Evolutionary conservation across 1,284 basidiomycete genomes (phyloP).

Genomic region (Sanghuangporus weigelae): DNA sequence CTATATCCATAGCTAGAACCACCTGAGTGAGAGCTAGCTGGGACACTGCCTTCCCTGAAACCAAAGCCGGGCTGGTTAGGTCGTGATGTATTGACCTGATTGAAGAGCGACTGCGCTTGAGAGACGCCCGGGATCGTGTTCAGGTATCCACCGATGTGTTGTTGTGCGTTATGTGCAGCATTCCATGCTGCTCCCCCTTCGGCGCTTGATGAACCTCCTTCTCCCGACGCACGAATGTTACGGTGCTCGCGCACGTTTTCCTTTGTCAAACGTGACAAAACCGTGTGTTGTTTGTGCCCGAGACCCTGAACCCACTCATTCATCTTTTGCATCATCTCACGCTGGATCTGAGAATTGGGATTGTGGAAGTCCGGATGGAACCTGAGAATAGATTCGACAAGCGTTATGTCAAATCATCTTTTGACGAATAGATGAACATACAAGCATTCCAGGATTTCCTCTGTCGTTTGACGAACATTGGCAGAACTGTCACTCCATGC

Average conservation of each 20-base stretch:
- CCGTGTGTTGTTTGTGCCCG: slow-evolving; percentile 45
- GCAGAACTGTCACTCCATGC: slow-evolving; percentile 78
- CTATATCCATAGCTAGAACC: not conserved
- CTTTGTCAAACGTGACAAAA: slow-evolving; percentile 59
- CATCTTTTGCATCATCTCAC: slow-evolving; percentile 71
- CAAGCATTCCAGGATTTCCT: slow-evolving; percentile 72
- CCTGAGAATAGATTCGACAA: slow-evolving; percentile 29
- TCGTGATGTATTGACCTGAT: not conserved
- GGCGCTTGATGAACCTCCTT: slow-evolving; percentile 41
- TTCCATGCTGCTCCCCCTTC: slow-evolving; percentile 43
- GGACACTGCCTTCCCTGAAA: not conserved
- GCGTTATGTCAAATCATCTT: not conserved
- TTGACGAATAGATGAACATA: slow-evolving; percentile 31
- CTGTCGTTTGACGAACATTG: slow-evolving; percentile 54
- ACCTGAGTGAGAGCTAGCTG: not conserved
- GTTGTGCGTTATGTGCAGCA: slow-evolving; percentile 44
- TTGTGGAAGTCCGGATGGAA: slow-evolving; percentile 87
- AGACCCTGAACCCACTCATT: slow-evolving; percentile 55
- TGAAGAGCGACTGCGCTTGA: slow-evolving; percentile 36
- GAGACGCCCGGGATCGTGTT: slow-evolving; percentile 45
- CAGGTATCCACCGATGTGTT: slow-evolving; percentile 41
- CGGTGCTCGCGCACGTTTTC: slow-evolving; percentile 66
- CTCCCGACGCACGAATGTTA: slow-evolving; percentile 59
- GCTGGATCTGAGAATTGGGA: slow-evolving; percentile 63
- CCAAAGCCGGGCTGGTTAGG: not conserved